These are phyloP conservation scores for Phytopythium delawarense DNA, from an alignment of 352 stramenopile species.

Conservation along the genomic window DNA sequence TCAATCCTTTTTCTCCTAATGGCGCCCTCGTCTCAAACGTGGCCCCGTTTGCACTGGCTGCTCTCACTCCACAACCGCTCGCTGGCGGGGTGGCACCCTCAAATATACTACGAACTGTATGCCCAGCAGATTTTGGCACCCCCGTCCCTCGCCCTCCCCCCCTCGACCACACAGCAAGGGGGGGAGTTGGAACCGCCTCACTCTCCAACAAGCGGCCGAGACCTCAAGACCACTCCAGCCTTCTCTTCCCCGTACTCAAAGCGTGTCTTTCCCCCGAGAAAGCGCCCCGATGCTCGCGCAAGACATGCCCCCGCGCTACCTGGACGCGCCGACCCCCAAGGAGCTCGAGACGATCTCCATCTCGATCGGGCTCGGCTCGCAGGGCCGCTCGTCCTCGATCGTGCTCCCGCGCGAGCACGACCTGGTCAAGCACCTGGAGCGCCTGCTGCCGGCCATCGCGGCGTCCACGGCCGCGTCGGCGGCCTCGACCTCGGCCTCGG, in stretches of 20 bases:
- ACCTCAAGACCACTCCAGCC: not conserved
- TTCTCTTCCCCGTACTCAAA: too few relatives aligned
- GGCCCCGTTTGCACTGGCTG: not conserved
- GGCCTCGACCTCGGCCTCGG: not conserved
- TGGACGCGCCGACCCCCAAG: not conserved
- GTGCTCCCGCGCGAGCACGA: conserved; percentile 47
- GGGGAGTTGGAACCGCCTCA: not conserved
- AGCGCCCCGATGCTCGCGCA: not conserved
- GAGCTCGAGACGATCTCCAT: conserved; percentile 41
- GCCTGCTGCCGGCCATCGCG: conserved; percentile 27
- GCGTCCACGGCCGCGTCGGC: conserved; percentile 1
- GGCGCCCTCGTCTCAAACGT: conserved; percentile 3
- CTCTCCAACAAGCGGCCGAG: conserved; percentile 2
- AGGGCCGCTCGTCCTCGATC: conserved; percentile 35
- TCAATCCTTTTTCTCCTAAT: conserved; percentile 9
- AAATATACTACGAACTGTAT: not conserved
- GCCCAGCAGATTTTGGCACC: not conserved
- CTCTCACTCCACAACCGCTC: not conserved
- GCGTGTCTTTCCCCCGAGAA: too few relatives aligned
- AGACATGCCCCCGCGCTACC: not conserved
- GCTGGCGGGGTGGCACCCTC: not conserved
- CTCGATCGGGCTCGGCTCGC: conserved; percentile 33
- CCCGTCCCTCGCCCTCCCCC: not conserved
- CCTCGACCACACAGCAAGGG: too few relatives aligned
- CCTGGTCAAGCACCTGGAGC: conserved; percentile 45